Conservation (phyloP, 2,329 filamentous ascomycete genomes). For the Niveomyces coronatus region DNA sequence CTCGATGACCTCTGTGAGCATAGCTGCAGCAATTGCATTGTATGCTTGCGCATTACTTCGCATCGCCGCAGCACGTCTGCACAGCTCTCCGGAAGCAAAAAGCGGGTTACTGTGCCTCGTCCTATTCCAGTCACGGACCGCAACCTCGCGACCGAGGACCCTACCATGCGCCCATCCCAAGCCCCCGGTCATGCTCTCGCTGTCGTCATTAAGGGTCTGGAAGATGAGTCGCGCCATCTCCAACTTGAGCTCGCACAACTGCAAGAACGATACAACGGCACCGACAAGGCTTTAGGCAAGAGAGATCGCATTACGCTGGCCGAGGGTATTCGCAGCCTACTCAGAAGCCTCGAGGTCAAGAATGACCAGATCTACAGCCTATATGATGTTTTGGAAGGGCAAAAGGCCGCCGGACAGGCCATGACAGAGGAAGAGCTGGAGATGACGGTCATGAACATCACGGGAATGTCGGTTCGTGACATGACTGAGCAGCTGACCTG, state of each 20-base stretch:
- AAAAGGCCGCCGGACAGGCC: constrained; percentile 54
- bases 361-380: constrained; percentile 72
- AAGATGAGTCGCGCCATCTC: constrained; percentile 71
- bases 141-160: constrained; percentile 38
- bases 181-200: constrained; percentile 63
- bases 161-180: constrained; percentile 56
- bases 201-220: constrained; percentile 70
- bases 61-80: constrained; percentile 28
- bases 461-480: constrained; percentile 34
- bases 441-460: constrained; percentile 49
- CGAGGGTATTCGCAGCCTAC: constrained; percentile 48
- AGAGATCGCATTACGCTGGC: constrained; percentile 53
- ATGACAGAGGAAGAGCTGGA: constrained; percentile 55
- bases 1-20: constrained; percentile 45
- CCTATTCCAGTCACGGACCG: constrained; percentile 57
- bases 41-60: constrained; percentile 44
- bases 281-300: constrained; percentile 56
- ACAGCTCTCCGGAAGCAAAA: constrained; percentile 35
- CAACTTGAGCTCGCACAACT: constrained; percentile 56
- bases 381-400: constrained; percentile 75
- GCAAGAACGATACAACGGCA: constrained; percentile 52
- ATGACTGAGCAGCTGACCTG: constrained; percentile 31
- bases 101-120: constrained; percentile 51
- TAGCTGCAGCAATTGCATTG: constrained; percentile 44
- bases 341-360: constrained; percentile 59